Percentiles rank a stretch among this genome's conserved stretches.
These are phyloP conservation scores for Pseudophaeomoniella oleicola DNA, from an alignment of 2,329 filamentous ascomycete genomes.

Conservation along the genomic window DNA sequence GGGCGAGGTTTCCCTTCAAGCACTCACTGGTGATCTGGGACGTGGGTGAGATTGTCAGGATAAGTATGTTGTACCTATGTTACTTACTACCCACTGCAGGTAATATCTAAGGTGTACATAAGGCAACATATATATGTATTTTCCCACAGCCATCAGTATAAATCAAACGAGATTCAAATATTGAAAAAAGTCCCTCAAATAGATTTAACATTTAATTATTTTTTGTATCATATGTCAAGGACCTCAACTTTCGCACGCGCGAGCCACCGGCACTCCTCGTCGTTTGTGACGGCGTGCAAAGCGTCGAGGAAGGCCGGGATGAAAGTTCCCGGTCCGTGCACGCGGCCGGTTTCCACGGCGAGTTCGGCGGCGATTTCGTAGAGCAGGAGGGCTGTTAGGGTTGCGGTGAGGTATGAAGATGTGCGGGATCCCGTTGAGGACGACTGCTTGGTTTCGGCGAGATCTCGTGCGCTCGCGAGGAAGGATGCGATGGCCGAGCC, in stretches of 20 bases:
- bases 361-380: conserved; percentile 66
- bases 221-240: neutral
- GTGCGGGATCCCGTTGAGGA: neutral
- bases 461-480: conserved; percentile 46
- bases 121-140: no score
- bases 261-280: neutral
- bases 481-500: conserved; percentile 69
- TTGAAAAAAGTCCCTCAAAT: no score
- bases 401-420: conserved; percentile 47
- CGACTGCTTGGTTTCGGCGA: conserved; percentile 25
- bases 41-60: no score
- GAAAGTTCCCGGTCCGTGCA: conserved; percentile 73
- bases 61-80: no score
- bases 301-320: conserved; percentile 73
- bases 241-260: neutral
- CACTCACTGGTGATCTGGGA: no score
- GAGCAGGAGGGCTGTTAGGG: conserved; percentile 57
- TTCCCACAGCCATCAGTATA: no score
- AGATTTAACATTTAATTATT: no score
- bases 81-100: no score
- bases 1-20: no score
- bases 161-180: no score
- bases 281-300: conserved; percentile 30
- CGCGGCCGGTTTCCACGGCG: conserved; percentile 42
- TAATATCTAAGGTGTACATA: no score